These are phyloP conservation scores for Nigrospora oryzae DNA, from an alignment of 2,329 filamentous ascomycete species.

Conservation along the genomic window DNA sequence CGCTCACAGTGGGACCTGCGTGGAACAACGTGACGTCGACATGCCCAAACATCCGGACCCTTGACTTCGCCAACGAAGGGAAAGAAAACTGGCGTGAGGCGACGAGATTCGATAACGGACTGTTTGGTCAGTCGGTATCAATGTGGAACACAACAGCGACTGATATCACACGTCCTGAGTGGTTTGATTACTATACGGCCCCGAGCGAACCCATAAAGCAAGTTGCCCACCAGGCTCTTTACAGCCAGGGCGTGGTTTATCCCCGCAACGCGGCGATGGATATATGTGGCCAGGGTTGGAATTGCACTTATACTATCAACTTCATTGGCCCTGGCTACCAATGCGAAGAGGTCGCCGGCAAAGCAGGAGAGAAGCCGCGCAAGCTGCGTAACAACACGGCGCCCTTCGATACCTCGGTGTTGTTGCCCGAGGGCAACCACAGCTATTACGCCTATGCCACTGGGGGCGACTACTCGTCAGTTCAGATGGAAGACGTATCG, in stretches of 20 bases:
- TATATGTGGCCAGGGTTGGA: slow-evolving; percentile 27
- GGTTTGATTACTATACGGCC: slow-evolving; percentile 22
- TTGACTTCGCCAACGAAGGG: slow-evolving; percentile 26
- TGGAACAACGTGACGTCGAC: slow-evolving; percentile 13
- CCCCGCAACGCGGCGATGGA: slow-evolving; percentile 21
- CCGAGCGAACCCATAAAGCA: slow-evolving; percentile 16
- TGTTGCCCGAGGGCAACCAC: slow-evolving; percentile 22
- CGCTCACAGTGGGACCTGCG: slow-evolving; percentile 20
- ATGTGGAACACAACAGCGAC: slow-evolving; percentile 22
- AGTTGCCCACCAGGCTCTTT: slow-evolving; percentile 16
- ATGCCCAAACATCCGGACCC: slow-evolving; percentile 19
- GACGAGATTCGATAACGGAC: slow-evolving; percentile 12
- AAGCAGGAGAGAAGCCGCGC: slow-evolving; percentile 15
- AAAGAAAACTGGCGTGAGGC: slow-evolving; percentile 22
- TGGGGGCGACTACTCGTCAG: slow-evolving; percentile 22
- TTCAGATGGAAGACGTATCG: slow-evolving; percentile 18
- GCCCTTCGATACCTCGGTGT: slow-evolving; percentile 21
- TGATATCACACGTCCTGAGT: slow-evolving; percentile 10
- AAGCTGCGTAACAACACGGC: slow-evolving; percentile 17
- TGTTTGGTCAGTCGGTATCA: slow-evolving; percentile 18
- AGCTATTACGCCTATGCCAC: slow-evolving; percentile 23
- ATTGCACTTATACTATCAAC: slow-evolving; percentile 27
- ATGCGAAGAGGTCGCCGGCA: slow-evolving; percentile 23
- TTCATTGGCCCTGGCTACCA: slow-evolving; percentile 30
- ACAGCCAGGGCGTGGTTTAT: slow-evolving; percentile 12